A percentile compares a stretch with the other conserved stretches of the same genome.
These are phyloP conservation scores for Clonostachys byssicola DNA, from an alignment of 2,329 filamentous ascomycete species.

Conservation along the genomic window DNA sequence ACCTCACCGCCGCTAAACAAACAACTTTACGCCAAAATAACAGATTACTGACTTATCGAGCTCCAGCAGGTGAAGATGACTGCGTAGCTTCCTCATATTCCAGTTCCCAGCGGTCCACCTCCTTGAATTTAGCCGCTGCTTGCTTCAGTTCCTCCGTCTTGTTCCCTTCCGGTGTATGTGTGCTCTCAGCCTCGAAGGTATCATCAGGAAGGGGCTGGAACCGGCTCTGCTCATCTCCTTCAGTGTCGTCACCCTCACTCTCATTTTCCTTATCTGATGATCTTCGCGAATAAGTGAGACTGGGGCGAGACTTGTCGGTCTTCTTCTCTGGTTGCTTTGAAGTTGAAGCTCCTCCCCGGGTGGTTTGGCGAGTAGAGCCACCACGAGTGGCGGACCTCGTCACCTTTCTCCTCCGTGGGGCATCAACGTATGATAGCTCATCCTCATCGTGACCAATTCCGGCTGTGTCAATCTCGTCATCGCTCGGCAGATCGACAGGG, in stretches of 20 bases:
- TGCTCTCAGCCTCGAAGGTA: constrained; percentile 26
- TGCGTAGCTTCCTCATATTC: constrained; percentile 61
- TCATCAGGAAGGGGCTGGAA: constrained; percentile 41
- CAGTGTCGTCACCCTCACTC: constrained; percentile 22
- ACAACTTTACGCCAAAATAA: too few species aligned
- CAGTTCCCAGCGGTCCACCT: constrained; percentile 66
- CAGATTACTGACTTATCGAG: neutral
- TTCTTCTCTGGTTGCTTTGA: constrained; percentile 6
- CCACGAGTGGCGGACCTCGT: constrained; percentile 14
- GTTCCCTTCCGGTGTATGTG: constrained; percentile 28
- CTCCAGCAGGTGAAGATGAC: constrained; percentile 36
- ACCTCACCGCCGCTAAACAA: neutral
- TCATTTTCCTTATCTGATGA: constrained; percentile 58
- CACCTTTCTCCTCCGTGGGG: constrained; percentile 23
- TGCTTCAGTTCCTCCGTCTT: constrained; percentile 50
- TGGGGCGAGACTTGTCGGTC: constrained; percentile 11
- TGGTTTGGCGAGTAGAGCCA: constrained; percentile 3
- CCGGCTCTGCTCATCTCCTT: constrained; percentile 28
- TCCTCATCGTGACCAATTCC: constrained; percentile 49
- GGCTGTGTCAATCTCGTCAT: constrained; percentile 42
- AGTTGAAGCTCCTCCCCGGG: constrained; percentile 1
- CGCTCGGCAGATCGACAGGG: constrained; percentile 34
- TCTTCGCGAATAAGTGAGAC: constrained; percentile 42
- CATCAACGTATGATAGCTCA: constrained; percentile 44
- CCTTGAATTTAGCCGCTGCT: constrained; percentile 59